Conservation (phyloP, 257 asterid genomes). For the Haberlea rhodopensis region DNA sequence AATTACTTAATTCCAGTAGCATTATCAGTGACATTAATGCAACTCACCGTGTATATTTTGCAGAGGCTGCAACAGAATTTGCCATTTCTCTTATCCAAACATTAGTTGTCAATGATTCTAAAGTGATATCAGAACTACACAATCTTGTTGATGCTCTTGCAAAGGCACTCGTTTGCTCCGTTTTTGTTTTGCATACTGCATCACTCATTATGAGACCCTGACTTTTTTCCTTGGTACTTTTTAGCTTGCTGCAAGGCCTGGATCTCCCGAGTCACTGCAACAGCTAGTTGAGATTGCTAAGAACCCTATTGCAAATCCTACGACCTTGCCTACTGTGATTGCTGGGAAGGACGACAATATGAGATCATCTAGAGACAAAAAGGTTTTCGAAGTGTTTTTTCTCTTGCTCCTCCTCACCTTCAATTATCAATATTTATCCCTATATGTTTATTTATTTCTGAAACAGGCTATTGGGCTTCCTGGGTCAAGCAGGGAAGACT, state of each 20-base stretch:
- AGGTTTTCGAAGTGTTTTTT: slow-evolving; percentile 41
- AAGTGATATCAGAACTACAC: slow-evolving; percentile 80
- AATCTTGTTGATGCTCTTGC: slow-evolving; percentile 90
- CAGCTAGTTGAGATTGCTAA: slow-evolving; percentile 92
- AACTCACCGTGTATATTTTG: slow-evolving; percentile 31
- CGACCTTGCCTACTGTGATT: slow-evolving; percentile 47
- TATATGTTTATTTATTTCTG: slow-evolving; percentile 16
- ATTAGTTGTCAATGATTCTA: slow-evolving; percentile 56
- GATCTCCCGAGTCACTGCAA: slow-evolving; percentile 89
- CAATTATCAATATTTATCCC: slow-evolving; percentile 5
- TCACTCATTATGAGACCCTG: slow-evolving; percentile 25
- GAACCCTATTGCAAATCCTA: slow-evolving; percentile 57
- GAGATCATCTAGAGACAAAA: slow-evolving; percentile 62
- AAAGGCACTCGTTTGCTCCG: slow-evolving; percentile 49
- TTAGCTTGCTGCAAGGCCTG: slow-evolving; percentile 97
- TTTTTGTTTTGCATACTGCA: slow-evolving; percentile 12
- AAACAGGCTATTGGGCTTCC: slow-evolving; percentile 54
- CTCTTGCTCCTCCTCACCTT: not conserved
- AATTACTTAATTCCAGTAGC: slow-evolving; percentile 22
- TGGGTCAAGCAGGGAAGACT: slow-evolving; percentile 59
- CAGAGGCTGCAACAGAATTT: slow-evolving; percentile 94
- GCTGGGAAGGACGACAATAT: slow-evolving; percentile 61
- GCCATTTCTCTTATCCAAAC: slow-evolving; percentile 78
- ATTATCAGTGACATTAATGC: slow-evolving; percentile 14
- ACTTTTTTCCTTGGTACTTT: slow-evolving; percentile 18